Base-by-base conservation (phyloP, 2,329 filamentous ascomycete genomes). In the Aureobasidium uvarum region DNA sequence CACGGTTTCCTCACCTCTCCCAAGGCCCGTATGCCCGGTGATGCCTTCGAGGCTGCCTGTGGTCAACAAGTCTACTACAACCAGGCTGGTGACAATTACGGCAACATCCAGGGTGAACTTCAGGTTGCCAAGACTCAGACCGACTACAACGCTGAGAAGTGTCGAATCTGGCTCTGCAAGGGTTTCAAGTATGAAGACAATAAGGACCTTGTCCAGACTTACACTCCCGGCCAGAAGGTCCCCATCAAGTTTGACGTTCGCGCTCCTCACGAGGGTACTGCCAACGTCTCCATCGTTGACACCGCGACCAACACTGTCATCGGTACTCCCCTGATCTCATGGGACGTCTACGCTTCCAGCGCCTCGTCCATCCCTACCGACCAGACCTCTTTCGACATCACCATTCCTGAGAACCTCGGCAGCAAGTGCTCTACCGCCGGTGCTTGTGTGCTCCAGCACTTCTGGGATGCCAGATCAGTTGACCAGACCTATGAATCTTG, bases 401-500 rank as follows among this genome's bases (percentile, higher is more conserved):
- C 80, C 63, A 83, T 86, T 70, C 84, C 84, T 5, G 70, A 71
- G 41, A 78, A 82, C 69, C 74, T 85, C 52, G 77, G 77, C 65
- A 72, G 70, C 66, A 72, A 81, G 68, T 84, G 82, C 71, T 72
- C 79, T 43, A 79, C 74, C 13, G 78, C 80, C 23, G 84, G 84
- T 48, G 74, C 76, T 66, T 83, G 83, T 71, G 83, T 84, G 3
- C 78, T 88, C 52, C 85, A 88, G 74, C 87, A 85, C 84, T 86
- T 79, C 74, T 88, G 85, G 85, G 79, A 85, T 67, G 84, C 84
- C 18, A 70, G 75, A 16, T 77, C 76, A 64, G 81, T 84, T 67
- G 71, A 83, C 66, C 86, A 88, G 79, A 87, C 85, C 13, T 88
- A 88, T 72, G 83, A 86, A 77, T 81, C 81, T 58, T 88, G 86